Conservation (phyloP, 495 filamentous ascomycete species). For the Pyrenopolyporus hunteri region DNA sequence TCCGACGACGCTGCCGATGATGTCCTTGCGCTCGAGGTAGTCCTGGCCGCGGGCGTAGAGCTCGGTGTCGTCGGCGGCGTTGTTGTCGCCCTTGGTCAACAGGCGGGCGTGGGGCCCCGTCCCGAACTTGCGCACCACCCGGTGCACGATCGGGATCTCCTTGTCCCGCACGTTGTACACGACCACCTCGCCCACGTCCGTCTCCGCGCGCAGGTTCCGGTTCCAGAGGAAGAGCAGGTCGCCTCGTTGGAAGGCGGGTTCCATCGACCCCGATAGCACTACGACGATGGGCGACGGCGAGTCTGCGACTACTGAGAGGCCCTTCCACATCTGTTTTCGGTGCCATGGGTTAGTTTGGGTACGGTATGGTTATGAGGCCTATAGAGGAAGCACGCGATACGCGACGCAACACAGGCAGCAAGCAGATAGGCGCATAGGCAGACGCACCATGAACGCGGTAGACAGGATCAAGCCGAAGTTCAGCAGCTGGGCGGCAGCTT, state of each 20-base stretch:
- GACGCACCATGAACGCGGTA: conserved; percentile 84
- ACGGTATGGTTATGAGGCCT: not conserved
- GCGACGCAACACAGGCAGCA: not conserved
- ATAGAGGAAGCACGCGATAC: not conserved
- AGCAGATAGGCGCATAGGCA: not conserved
- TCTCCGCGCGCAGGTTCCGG: conserved; percentile 69
- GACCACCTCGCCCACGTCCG: conserved; percentile 84
- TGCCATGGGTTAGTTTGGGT: conserved; percentile 4
- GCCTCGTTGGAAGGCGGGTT: conserved; percentile 94
- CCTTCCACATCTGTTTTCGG: conserved; percentile 80
- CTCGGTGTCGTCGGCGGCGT: conserved; percentile 90
- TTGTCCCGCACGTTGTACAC: conserved; percentile 94
- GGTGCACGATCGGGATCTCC: conserved; percentile 93
- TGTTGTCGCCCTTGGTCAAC: conserved; percentile 99
- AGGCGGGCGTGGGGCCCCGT: conserved; percentile 60
- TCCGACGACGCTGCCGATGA: conserved; percentile 92
- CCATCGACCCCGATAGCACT: conserved; percentile 93
- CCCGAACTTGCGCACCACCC: conserved; percentile 77
- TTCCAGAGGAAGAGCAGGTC: conserved; percentile 97
- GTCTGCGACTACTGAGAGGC: conserved; percentile 81
- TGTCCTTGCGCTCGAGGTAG: conserved; percentile 83
- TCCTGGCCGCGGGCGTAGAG: conserved; percentile 86
- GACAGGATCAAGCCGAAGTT: conserved; percentile 95
- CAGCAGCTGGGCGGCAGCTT: conserved; percentile 84
- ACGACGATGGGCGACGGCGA: conserved; percentile 95